Base-by-base conservation (phyloP, 2,329 filamentous ascomycete genomes). In the Xylaria sp. region DNA sequence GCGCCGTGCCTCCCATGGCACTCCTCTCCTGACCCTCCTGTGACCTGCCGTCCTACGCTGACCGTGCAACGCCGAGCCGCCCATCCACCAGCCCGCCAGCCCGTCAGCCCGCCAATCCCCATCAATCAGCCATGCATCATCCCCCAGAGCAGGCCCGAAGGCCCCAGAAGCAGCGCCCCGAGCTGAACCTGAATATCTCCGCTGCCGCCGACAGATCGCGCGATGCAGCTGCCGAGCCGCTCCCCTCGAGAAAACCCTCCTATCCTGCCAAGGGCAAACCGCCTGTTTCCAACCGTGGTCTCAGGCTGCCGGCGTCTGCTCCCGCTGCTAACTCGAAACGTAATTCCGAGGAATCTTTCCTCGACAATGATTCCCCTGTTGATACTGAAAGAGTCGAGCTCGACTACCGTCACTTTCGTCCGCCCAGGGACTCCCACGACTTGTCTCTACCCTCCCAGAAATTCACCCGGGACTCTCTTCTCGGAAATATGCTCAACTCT, bases 401-500 rank as follows among this genome's bases (percentile, higher is more conserved):
- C 65, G 69, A 70, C 71, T 77, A 67, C 68, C 78, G 71, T 70
- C 72, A 54, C 64, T 73, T 58, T 61, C 74, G 72, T 76, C 78
- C 61, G 82, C 86, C 71, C 5, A 70, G 76, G 45, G 90, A 94
- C 80, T 93, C 91, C 55, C 94, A 97, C 83, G 94, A 97, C 78
- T 85, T 97, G 69, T 94, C 92, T 65, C 85, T 97, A 74, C 90
- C 90, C 57, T 88, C 91, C 55, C 85, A 90, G 68, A 88, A 92
- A 77, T 89, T 92, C 69, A 93, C 92, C 45, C 89, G 95, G 72
- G 93, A 97, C 76, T 97, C 94, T 39, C 89, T 99, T 72, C 93
- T 99, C 66, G 92, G 96, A 79, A 97, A 97, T 79, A 96, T 99
- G 91, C 89, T 98, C 67, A 85, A 96, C 71, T 97, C 94, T 45